These are phyloP conservation scores for Ulvella scutata DNA, from an alignment of 139 green algal species.

Conservation along the genomic window DNA sequence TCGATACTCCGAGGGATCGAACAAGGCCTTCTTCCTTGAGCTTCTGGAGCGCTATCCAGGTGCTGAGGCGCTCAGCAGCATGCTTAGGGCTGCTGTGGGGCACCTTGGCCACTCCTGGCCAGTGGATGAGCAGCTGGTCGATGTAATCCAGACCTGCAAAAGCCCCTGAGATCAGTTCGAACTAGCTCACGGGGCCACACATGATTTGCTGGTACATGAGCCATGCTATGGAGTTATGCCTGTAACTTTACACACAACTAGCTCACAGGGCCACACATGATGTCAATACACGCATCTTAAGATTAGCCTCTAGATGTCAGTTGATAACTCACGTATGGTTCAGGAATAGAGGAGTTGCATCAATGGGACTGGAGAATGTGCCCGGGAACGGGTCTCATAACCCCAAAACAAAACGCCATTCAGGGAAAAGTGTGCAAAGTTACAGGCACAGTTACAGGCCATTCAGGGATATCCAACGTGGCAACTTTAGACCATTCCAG, in stretches of 20 bases:
- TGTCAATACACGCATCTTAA: not conserved
- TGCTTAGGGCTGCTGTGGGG: slow-evolving; percentile 17
- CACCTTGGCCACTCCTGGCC: slow-evolving; percentile 34
- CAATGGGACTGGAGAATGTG: not conserved
- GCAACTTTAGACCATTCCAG: too few relatives aligned
- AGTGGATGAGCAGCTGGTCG: slow-evolving; percentile 62
- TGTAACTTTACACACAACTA: too few relatives aligned
- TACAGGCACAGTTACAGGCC: too few relatives aligned
- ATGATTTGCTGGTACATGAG: too few relatives aligned
- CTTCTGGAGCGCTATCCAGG: slow-evolving; percentile 42
- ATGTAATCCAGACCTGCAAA: slow-evolving; percentile 8
- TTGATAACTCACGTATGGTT: not conserved
- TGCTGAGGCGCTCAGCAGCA: slow-evolving; percentile 29
- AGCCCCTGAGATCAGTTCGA: slow-evolving; percentile 4
- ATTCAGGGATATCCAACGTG: too few relatives aligned
- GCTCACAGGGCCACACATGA: too few relatives aligned
- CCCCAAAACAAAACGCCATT: too few relatives aligned
- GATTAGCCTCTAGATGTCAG: not conserved
- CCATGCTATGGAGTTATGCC: too few relatives aligned
- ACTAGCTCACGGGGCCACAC: too few relatives aligned
- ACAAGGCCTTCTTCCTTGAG: slow-evolving; percentile 13
- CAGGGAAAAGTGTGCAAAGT: too few relatives aligned
- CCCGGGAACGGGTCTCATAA: too few relatives aligned
- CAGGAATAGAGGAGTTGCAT: not conserved
- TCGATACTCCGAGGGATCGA: slow-evolving; percentile 33